Conservation (phyloP, 2,329 filamentous ascomycete species). For the Westerdykella ornata region DNA sequence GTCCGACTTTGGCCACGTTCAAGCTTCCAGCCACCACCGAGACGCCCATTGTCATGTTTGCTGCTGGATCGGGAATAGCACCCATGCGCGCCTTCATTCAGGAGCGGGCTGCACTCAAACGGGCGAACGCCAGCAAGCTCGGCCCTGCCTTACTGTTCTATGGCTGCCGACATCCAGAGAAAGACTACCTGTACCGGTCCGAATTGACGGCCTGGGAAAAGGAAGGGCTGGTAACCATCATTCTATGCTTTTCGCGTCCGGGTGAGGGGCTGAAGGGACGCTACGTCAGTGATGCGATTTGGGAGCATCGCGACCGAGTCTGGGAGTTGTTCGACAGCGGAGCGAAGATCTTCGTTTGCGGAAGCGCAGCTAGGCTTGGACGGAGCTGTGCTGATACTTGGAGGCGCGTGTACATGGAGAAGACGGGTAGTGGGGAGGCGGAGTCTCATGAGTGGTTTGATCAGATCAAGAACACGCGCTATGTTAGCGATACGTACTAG, state of each 20-base stretch:
- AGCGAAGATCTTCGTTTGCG: constrained; percentile 57
- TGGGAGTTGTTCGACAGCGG: constrained; percentile 38
- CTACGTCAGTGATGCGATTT: constrained; percentile 47
- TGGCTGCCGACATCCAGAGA: constrained; percentile 50
- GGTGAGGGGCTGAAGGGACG: constrained; percentile 49
- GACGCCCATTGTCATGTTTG: constrained; percentile 45
- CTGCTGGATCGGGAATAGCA: constrained; percentile 26
- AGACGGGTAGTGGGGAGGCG: too few species aligned
- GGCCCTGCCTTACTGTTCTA: constrained; percentile 56
- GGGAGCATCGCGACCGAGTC: constrained; percentile 41
- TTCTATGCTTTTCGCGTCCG: constrained; percentile 53
- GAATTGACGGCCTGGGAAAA: constrained; percentile 53
- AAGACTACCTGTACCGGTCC: constrained; percentile 54
- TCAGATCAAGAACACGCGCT: too few species aligned
- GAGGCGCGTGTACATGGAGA: too few species aligned
- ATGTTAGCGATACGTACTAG: too few species aligned
- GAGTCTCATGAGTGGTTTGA: too few species aligned
- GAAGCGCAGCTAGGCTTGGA: constrained; percentile 44
- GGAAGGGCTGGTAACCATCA: constrained; percentile 52
- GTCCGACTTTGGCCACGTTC: constrained; percentile 31
- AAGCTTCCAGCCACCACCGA: constrained; percentile 33
- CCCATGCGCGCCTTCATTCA: constrained; percentile 30
- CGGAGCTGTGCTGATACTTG: constrained; percentile 26
- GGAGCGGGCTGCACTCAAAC: constrained; percentile 23
- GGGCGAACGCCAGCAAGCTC: constrained; percentile 33